A percentile compares a stretch with the other conserved stretches of the same genome.
These are phyloP conservation scores for Lyophyllum atratum DNA, from an alignment of 768 basidiomycete species.

Conservation along the genomic window DNA sequence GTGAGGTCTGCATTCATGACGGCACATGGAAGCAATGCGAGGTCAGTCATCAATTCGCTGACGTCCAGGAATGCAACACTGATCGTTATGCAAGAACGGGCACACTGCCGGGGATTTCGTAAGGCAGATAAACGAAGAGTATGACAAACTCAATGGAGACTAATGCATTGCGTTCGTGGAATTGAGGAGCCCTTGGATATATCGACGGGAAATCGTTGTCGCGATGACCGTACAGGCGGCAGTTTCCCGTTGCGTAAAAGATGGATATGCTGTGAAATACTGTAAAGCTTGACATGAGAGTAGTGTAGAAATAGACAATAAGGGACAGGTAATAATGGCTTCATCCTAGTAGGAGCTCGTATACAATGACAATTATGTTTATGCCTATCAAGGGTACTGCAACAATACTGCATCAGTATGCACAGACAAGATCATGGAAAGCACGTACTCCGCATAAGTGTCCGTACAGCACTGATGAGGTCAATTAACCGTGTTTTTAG, in stretches of 20 bases:
- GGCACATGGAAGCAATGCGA: slow-evolving; percentile 79
- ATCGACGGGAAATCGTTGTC: not conserved
- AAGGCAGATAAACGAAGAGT: slow-evolving; percentile 73
- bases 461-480: slow-evolving; percentile 93
- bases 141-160: slow-evolving; percentile 56
- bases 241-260: slow-evolving; percentile 1
- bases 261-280: slow-evolving; percentile 5
- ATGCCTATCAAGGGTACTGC: slow-evolving; percentile 89
- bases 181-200: not conserved
- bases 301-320: not conserved
- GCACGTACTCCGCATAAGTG: slow-evolving; percentile 93
- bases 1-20: slow-evolving; percentile 74
- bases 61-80: not conserved
- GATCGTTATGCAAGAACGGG: slow-evolving; percentile 53
- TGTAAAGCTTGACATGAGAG: slow-evolving; percentile 1
- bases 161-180: not conserved
- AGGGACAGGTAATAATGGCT: slow-evolving; percentile 1
- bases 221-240: too few species aligned
- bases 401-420: slow-evolving; percentile 2
- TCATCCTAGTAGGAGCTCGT: slow-evolving; percentile 74
- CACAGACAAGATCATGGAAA: slow-evolving; percentile 13
- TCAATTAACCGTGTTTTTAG: slow-evolving; percentile 88
- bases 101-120: slow-evolving; percentile 78
- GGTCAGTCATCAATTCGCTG: slow-evolving; percentile 38
- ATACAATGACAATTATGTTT: slow-evolving; percentile 86